Conservation (phyloP, 352 stramenopile genomes). For the Peronosclerospora sorghi region DNA sequence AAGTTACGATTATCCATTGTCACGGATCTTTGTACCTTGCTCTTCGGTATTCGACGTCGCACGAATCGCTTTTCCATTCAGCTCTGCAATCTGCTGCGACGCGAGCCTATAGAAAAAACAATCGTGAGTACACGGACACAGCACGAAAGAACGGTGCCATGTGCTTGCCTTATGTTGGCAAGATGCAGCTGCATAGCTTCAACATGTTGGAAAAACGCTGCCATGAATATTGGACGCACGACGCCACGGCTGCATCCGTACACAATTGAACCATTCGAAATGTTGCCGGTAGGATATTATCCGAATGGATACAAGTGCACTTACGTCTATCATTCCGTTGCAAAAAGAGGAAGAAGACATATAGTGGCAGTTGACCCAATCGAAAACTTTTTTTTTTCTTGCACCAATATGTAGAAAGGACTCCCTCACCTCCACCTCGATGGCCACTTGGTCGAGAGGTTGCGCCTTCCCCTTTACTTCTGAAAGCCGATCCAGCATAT, state of each 20-base stretch:
- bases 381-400: too few species aligned
- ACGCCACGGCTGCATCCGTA: constrained; percentile 25
- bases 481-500: constrained; percentile 60
- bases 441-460: constrained; percentile 28
- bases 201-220: constrained; percentile 93
- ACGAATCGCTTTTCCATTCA: constrained; percentile 90
- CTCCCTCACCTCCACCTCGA: constrained; percentile 57
- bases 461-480: constrained; percentile 52
- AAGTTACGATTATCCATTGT: neutral
- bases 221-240: constrained; percentile 85
- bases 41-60: constrained; percentile 91
- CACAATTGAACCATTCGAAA: neutral
- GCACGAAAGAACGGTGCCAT: neutral
- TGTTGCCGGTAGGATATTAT: neutral
- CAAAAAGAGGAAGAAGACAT: neutral
- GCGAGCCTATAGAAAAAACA: constrained; percentile 36
- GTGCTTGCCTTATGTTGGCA: constrained; percentile 66
- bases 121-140: neutral
- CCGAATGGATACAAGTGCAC: neutral
- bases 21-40: constrained; percentile 19
- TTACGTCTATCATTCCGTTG: neutral
- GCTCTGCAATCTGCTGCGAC: constrained; percentile 85
- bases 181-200: constrained; percentile 92
- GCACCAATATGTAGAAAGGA: neutral
- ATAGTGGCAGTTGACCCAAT: too few species aligned